Conservation (phyloP, 306 rosid genomes). For the Oxytropis ochrocephala region DNA sequence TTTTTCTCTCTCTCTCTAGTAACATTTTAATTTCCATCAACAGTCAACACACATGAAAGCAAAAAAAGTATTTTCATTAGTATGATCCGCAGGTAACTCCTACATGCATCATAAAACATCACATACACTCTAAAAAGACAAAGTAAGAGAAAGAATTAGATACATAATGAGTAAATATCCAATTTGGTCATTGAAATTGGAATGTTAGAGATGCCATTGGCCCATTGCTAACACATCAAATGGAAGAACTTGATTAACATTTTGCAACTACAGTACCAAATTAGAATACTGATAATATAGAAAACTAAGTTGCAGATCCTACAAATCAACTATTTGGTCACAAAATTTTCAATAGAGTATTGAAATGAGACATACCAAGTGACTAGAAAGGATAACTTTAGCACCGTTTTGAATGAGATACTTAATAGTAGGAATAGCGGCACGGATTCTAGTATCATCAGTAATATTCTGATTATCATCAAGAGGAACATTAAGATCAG, state of each 20-base stretch:
- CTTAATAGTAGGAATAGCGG: conserved; percentile 93
- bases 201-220: no score
- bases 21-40: neutral
- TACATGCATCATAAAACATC: neutral
- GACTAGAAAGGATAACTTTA: conserved; percentile 88
- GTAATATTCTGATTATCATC: conserved; percentile 87
- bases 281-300: no score
- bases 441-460: conserved; percentile 91
- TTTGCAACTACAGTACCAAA: no score
- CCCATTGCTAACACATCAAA: no score
- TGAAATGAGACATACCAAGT: conserved; percentile 49
- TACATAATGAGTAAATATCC: no score
- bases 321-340: no score
- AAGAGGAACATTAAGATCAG: conserved; percentile 88
- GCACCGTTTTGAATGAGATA: conserved; percentile 77
- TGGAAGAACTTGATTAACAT: no score
- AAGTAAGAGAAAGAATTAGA: no score
- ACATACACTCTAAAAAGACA: no score
- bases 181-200: no score
- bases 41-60: neutral
- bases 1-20: neutral
- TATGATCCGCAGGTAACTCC: neutral
- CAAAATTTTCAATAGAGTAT: neutral
- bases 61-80: neutral
- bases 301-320: no score